These are phyloP conservation scores for Lecanicillium sp. DNA, from an alignment of 2,329 filamentous ascomycete species.

Conservation along the genomic window DNA sequence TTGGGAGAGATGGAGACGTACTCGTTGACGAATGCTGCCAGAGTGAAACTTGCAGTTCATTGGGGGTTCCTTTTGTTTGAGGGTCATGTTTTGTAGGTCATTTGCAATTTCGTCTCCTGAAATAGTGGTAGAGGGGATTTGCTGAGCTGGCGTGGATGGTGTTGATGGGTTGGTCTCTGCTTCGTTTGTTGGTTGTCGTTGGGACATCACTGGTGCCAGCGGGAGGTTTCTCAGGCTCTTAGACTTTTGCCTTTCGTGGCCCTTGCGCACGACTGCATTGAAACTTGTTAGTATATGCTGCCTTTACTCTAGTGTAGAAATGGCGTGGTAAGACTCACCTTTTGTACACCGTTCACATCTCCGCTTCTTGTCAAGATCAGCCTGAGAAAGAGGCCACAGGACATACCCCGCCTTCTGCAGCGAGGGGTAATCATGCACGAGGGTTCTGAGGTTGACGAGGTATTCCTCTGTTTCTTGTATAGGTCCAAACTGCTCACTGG, in stretches of 20 bases:
- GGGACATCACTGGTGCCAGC: neutral
- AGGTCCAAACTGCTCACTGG: conserved; percentile 8
- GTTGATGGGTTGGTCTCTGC: neutral
- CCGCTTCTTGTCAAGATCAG: conserved; percentile 22
- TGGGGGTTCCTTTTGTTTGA: conserved; percentile 6
- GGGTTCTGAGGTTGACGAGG: conserved; percentile 10
- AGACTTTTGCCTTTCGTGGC: conserved; percentile 8
- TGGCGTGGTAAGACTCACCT: conserved; percentile 10
- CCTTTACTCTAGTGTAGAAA: neutral
- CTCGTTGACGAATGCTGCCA: conserved; percentile 19
- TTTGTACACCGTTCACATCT: conserved; percentile 20
- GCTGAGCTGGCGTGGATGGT: neutral
- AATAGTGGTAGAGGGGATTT: neutral
- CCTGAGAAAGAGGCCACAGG: conserved; percentile 14
- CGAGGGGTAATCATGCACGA: conserved; percentile 12
- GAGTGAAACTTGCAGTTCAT: conserved; percentile 20
- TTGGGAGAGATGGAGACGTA: conserved; percentile 8
- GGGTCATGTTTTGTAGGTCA: neutral
- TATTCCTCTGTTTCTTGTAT: conserved; percentile 15
- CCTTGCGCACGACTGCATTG: neutral
- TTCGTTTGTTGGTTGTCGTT: neutral
- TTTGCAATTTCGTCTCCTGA: conserved; percentile 2
- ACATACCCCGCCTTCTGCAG: conserved; percentile 19
- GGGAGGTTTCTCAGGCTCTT: conserved; percentile 1
- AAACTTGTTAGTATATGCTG: conserved; percentile 2